A percentile compares a stretch with the other conserved stretches of the same genome.
Evolutionary conservation across 2,329 filamentous ascomycete species (phyloP).

Genomic region (Byssothecium circinans): DNA sequence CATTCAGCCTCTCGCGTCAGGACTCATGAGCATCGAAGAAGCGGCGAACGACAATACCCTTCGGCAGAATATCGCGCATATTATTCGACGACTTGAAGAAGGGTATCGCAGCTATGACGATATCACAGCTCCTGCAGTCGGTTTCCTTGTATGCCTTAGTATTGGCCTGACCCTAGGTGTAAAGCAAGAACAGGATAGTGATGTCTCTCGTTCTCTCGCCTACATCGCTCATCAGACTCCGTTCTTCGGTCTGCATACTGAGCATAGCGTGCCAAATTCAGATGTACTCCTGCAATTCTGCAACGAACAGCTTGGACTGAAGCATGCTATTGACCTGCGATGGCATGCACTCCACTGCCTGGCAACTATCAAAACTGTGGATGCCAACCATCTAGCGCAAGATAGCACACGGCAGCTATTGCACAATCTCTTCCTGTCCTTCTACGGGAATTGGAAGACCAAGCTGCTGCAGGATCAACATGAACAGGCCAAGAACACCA

Average conservation of each 20-base stretch:
- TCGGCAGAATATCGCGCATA: slow-evolving; percentile 63
- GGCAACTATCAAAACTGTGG: slow-evolving; percentile 26
- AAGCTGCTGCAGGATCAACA: slow-evolving; percentile 76
- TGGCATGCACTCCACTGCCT: slow-evolving; percentile 41
- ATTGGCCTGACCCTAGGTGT: slow-evolving; percentile 67
- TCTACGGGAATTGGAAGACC: slow-evolving; percentile 79
- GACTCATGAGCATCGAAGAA: slow-evolving; percentile 24
- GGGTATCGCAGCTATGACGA: slow-evolving; percentile 83
- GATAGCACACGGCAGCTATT: slow-evolving; percentile 48
- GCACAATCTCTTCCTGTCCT: slow-evolving; percentile 67
- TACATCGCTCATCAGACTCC: slow-evolving; percentile 35
- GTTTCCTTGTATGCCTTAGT: slow-evolving; percentile 76
- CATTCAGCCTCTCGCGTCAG: slow-evolving; percentile 31
- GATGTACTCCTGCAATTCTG: slow-evolving; percentile 17
- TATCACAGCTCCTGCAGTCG: slow-evolving; percentile 74
- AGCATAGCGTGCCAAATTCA: slow-evolving; percentile 16
- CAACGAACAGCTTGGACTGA: slow-evolving; percentile 23
- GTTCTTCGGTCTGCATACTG: slow-evolving; percentile 31
- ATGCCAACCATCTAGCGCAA: slow-evolving; percentile 16
- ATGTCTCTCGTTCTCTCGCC: slow-evolving; percentile 20
- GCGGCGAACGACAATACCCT: slow-evolving; percentile 40
- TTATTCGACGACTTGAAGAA: slow-evolving; percentile 68
- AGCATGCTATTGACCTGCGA: slow-evolving; percentile 32
- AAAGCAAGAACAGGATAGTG: slow-evolving; percentile 19
- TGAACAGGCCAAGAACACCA: slow-evolving; percentile 71